Evolutionary conservation across 345 rosid species (phyloP).

Genomic region (Raphanus raphanistrum): DNA sequence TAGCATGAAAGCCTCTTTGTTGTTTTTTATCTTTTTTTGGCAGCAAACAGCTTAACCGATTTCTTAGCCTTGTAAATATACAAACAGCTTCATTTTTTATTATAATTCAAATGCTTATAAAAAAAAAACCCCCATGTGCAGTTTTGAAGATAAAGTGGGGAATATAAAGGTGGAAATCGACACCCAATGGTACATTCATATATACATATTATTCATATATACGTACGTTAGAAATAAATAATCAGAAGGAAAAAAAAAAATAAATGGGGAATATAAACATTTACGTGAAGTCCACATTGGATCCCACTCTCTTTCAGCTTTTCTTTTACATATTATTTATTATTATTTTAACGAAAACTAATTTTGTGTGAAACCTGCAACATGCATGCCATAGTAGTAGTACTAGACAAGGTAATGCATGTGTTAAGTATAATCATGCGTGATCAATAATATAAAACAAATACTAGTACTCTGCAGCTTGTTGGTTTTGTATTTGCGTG

Average conservation of each 20-base stretch:
- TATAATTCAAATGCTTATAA: too few relatives aligned
- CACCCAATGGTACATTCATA: conserved; percentile 19
- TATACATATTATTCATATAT: too few relatives aligned
- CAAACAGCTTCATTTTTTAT: too few relatives aligned
- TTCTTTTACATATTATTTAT: conserved; percentile 13
- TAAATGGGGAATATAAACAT: conserved; percentile 2
- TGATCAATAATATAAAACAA: neutral
- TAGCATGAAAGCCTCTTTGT: too few relatives aligned
- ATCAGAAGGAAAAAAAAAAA: neutral
- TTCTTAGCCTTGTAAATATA: too few relatives aligned
- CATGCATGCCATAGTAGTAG: neutral
- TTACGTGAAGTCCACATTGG: conserved; percentile 32
- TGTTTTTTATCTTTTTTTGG: too few relatives aligned
- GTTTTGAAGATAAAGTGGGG: conserved; percentile 23
- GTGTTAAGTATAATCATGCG: neutral
- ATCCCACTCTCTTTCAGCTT: conserved; percentile 27
- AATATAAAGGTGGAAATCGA: neutral
- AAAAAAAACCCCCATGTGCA: conserved; percentile 27
- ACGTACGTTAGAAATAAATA: neutral
- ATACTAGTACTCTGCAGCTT: neutral
- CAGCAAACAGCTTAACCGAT: too few relatives aligned
- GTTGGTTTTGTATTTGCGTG: conserved; percentile 5
- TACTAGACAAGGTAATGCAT: neutral
- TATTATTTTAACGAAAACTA: neutral
- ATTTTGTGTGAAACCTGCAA: neutral